Evolutionary conservation across 768 basidiomycete genomes (phyloP).

Genomic region (Rhodosporidiobolus odoratus): DNA sequence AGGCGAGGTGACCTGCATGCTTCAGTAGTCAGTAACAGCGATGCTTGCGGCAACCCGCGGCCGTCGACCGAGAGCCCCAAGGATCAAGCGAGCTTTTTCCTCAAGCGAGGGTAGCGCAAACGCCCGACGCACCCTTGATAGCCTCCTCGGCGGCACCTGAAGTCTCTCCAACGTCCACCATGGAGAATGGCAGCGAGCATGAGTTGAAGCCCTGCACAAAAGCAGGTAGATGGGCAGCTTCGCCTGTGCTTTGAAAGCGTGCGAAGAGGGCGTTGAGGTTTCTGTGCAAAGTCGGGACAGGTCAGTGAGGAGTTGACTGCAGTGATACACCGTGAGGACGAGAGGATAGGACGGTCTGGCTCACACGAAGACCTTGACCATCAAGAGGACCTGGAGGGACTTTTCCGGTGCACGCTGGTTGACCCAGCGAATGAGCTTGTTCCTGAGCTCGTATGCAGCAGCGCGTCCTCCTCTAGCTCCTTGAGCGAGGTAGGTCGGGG

Average conservation of each 20-base stretch:
- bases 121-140: slow-evolving; percentile 5
- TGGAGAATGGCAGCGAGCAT: not conserved
- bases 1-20: slow-evolving; percentile 13
- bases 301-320: too few species aligned
- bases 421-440: not conserved
- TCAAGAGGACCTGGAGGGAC: not conserved
- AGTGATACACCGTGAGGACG: not conserved
- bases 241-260: not conserved
- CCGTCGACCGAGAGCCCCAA: too few species aligned
- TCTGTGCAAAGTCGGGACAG: too few species aligned
- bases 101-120: not conserved
- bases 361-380: not conserved
- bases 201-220: slow-evolving; percentile 20
- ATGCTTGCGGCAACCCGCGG: too few species aligned
- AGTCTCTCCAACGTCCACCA: not conserved
- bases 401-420: not conserved
- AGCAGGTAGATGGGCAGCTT: not conserved
- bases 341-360: not conserved
- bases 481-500: not conserved
- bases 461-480: not conserved
- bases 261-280: not conserved
- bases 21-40: too few species aligned
- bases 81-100: too few species aligned
- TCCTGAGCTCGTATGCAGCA: slow-evolving; percentile 6
- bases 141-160: slow-evolving; percentile 5